Percentiles rank a stretch among this genome's conserved stretches.
Conservation (phyloP, 2,329 filamentous ascomycete species). For the Rhynchosporium graminicola region DNA sequence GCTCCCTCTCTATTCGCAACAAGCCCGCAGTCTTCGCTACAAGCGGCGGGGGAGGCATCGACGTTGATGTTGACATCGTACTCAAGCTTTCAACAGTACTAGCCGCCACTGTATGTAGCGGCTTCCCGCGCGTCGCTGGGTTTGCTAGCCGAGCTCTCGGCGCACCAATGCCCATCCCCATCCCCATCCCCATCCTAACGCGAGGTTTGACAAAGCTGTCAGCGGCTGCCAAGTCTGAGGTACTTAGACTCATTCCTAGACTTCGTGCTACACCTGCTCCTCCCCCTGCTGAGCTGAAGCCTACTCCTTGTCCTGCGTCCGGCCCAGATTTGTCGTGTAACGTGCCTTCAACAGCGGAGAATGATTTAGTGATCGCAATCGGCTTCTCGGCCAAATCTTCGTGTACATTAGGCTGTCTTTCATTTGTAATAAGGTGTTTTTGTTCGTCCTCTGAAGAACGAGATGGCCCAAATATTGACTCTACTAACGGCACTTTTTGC, state of each 20-base stretch:
- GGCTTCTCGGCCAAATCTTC: slow-evolving; percentile 12
- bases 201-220: too few species aligned
- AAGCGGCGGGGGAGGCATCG: too few species aligned
- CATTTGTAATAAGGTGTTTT: too few species aligned
- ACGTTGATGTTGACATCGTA: slow-evolving; percentile 13
- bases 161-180: neutral
- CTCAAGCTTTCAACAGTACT: slow-evolving; percentile 29
- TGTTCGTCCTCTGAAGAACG: slow-evolving; percentile 4
- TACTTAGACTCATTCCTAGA: neutral
- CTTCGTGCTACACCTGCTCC: neutral
- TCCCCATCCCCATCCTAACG: too few species aligned
- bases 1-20: too few species aligned
- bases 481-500: neutral
- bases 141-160: slow-evolving; percentile 31
- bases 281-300: slow-evolving; percentile 1
- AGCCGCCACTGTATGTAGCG: slow-evolving; percentile 31
- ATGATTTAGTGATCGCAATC: neutral
- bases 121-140: slow-evolving; percentile 36
- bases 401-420: too few species aligned
- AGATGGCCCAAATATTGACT: neutral
- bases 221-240: neutral
- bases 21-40: too few species aligned
- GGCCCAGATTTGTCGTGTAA: neutral
- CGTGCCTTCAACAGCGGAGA: neutral
- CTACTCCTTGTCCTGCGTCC: neutral